Base-by-base conservation (phyloP, 176 grass and related monocot genomes). In the Triticum dicoccoides region DNA sequence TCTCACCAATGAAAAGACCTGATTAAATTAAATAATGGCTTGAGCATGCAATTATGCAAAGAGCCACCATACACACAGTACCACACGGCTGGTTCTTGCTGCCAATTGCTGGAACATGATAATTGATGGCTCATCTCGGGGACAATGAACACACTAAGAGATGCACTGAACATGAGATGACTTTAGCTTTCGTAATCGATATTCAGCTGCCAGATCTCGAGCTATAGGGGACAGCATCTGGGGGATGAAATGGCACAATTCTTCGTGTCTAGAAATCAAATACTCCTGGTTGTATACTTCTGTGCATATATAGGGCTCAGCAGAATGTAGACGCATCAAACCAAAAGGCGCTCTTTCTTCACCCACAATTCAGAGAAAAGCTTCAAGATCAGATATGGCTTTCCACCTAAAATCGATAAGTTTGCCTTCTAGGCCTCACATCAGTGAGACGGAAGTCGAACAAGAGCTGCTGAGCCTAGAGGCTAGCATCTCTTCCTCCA, bases 391-490 rank as follows among this genome's bases (percentile, higher is more conserved):
- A 39, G 8, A 56, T 14, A 85, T 85, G 83, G 73, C 83, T 39
- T 67, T 34, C 72, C 83, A 78, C 72, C 73, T 68, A 38, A 68
- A 73, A 67, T 85, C 83, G 14, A 54, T 68, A 54, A 85, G 73
- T 63, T 77, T 85, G 83, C 83, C 62, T 67, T 85, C 83, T 27
- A 85, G 83, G 39, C 58, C 82, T 34, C 38, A 76, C 17, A 29
- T 30, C 29, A 59, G 32, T 32, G 30, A 59, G 49, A 11, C 72
- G 29, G 17, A 77, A 52, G 83, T 85, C 10, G 61, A 77, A 35
- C 59, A 78, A 51, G 73, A 87, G 42, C 59, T 91, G 34, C 67
- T 65, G 51, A 90, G 66, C 21, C 35, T 82, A 59, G 80, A 38
- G 34, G 63, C 65, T 38, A 70, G 78, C 65, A 59, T 82, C 63